These are phyloP conservation scores for Xanthoparmelia taractica DNA, from an alignment of 495 filamentous ascomycete genomes.

Conservation along the genomic window DNA sequence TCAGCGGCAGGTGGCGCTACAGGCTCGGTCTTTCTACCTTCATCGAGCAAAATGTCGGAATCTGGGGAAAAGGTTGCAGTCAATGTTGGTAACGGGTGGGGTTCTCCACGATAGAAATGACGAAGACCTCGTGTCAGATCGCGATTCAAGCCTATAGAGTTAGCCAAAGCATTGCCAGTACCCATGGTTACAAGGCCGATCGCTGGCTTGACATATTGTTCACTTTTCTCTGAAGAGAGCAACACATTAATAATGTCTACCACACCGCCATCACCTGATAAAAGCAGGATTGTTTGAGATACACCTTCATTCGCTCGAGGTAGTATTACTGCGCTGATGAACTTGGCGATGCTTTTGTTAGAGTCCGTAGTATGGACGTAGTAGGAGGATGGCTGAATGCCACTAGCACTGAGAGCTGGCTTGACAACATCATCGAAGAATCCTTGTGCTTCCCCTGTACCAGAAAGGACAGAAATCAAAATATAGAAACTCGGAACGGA, in stretches of 20 bases:
- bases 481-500: conserved; percentile 44
- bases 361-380: conserved; percentile 51
- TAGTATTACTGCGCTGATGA: conserved; percentile 45
- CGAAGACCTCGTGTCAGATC: conserved; percentile 29
- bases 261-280: conserved; percentile 81
- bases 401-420: conserved; percentile 47
- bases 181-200: conserved; percentile 68
- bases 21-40: conserved; percentile 32
- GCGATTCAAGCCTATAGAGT: conserved; percentile 46
- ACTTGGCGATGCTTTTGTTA: conserved; percentile 50
- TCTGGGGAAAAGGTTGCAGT: conserved; percentile 58
- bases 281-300: conserved; percentile 57
- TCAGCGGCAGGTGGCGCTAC: conserved; percentile 24
- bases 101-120: conserved; percentile 43
- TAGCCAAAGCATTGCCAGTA: conserved; percentile 82
- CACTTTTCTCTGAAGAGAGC: conserved; percentile 25
- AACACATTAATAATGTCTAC: conserved; percentile 68
- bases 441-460: conserved; percentile 50
- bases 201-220: conserved; percentile 38
- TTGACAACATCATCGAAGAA: conserved; percentile 52
- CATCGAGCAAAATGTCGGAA: conserved; percentile 38
- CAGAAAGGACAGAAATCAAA: conserved; percentile 67
- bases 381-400: conserved; percentile 33
- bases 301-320: conserved; percentile 40
- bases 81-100: conserved; percentile 46